Evolutionary conservation across 2,329 filamentous ascomycete species (phyloP).

Genomic region (Ophiocordyceps camponoti-leonardi): DNA sequence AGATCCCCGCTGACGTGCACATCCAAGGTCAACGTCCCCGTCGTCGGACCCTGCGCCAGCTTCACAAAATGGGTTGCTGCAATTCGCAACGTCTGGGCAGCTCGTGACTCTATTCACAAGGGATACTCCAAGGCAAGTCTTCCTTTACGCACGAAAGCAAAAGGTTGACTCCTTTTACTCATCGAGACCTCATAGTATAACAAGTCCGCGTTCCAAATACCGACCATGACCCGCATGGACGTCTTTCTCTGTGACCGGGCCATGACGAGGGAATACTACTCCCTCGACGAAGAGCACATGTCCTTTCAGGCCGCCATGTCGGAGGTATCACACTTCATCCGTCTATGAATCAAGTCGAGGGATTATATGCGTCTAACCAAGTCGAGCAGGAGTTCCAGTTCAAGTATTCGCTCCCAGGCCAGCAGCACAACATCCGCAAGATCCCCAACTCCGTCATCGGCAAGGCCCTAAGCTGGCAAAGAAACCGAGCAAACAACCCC

Average conservation of each 20-base stretch:
- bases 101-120: constrained; percentile 3
- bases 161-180: background rate
- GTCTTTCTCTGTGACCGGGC: constrained; percentile 4
- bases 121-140: constrained; percentile 3
- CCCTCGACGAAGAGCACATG: constrained; percentile 3
- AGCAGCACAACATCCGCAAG: constrained; percentile 2
- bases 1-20: background rate
- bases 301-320: constrained; percentile 4
- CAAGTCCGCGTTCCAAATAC: constrained; percentile 4
- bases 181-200: constrained; percentile 1
- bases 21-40: constrained; percentile 3
- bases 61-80: constrained; percentile 5
- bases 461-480: constrained; percentile 5
- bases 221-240: constrained; percentile 5
- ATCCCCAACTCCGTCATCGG: constrained; percentile 4
- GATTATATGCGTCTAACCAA: background rate
- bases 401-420: constrained; percentile 2
- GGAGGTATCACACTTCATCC: too few relatives aligned
- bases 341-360: too few relatives aligned
- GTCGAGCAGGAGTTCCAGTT: constrained; percentile 4
- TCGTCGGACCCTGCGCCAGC: constrained; percentile 2
- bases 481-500: constrained; percentile 2
- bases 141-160: background rate
- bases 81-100: constrained; percentile 3
- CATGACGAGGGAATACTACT: constrained; percentile 5